Evolutionary conservation across 1,139 yeast species (phyloP), one percentile per base, ranked within the genome.

Genomic region (Lizanozyma gosingica): DNA sequence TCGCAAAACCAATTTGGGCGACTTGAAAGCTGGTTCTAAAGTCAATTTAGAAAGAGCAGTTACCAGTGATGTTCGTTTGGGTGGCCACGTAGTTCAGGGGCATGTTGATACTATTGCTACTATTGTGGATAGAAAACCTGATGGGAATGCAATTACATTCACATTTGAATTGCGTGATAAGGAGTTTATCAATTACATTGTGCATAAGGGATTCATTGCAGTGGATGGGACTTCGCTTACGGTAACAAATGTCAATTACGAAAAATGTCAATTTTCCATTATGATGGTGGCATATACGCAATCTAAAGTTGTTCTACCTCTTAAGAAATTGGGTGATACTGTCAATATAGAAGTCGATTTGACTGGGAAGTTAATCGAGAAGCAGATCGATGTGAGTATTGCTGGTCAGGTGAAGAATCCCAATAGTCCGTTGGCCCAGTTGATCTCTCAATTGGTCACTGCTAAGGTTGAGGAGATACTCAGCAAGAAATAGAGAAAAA

Each of bases 21-120:
- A 60, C 4, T 66, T 86, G 47, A 60, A 58, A 45, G 44, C 51
- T 0, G 92, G 88, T 2, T 60, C 75, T 18, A 69, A 71, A 46
- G 95, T 92, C 34, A 90, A 94, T 55, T 68, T 92, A 50, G 99
- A 92, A 61, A 72, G 98, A 46, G 98, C 98, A 0, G 88, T 92
- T 29, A 44, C 75, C 55, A 50, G 85, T 72, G 88, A 85, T 40
- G 88, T 82, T 11, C 71, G 98, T 47, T 78, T 90, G 54, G 98
- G 99, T 18, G 98, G 99, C 1, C 99, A 92, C 61, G 79, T 90
- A 46, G 98, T 92, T 1, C 98, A 92, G 54, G 99, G 98, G 14
- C 99, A 92, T 63, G 90, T 94, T 32, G 98, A 92, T 56, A 86
- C 97, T 0, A 71, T 82, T 27, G 97, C 96, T 3, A 62, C 63